Evolutionary conservation across 306 rosid species (phyloP).

Genomic region (Geum urbanum): DNA sequence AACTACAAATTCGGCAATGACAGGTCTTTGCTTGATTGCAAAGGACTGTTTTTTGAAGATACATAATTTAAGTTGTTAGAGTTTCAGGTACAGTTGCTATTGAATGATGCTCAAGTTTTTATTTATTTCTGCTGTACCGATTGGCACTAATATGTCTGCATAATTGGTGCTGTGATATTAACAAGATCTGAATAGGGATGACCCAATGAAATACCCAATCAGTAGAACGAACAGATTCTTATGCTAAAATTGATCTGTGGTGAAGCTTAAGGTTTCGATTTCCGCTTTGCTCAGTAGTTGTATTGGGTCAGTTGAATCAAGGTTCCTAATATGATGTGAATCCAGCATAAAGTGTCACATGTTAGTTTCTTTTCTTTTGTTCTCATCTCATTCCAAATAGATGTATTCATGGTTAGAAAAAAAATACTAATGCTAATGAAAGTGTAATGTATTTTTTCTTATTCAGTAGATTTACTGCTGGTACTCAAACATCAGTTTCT

Average conservation of each 20-base stretch:
- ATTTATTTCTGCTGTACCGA: neutral
- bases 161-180: neutral
- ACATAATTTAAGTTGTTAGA: neutral
- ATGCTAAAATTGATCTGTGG: neutral
- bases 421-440: neutral
- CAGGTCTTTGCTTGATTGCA: neutral
- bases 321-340: no score
- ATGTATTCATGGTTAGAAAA: neutral
- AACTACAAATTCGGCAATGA: neutral
- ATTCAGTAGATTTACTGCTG: neutral
- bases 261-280: neutral
- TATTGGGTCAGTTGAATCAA: neutral
- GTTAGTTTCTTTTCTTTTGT: constrained; percentile 1
- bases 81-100: neutral
- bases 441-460: neutral
- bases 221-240: neutral
- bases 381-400: neutral
- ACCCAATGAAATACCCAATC: neutral
- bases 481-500: neutral
- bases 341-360: neutral
- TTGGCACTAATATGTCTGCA: neutral
- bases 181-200: neutral
- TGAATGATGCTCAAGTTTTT: neutral
- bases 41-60: neutral
- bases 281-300: neutral